Base-by-base conservation (phyloP, 768 basidiomycete species). In the Podaxis sp. region DNA sequence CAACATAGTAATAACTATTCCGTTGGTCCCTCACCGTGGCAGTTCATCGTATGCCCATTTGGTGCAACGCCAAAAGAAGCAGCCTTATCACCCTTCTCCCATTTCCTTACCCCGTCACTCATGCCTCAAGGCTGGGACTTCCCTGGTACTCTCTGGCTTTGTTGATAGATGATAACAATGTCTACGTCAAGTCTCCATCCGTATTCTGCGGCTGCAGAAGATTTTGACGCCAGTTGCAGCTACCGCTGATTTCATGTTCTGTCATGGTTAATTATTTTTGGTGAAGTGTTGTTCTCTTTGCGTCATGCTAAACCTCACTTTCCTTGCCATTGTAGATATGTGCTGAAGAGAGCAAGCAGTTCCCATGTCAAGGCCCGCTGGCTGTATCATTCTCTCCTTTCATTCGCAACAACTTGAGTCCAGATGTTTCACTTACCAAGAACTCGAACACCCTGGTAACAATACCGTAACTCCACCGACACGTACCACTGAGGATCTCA, bases 51-150 rank as follows among this genome's bases (percentile, higher is more conserved):
- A 47, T 9, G 15, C 43, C 58, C 50, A 38, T 51, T 22, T 25
- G 33, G 57, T 9, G 46, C 6, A 12, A 29, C 25, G 3, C 4
- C 38, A 46, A 2, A 46, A 41, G 60, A 55, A 54, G 60, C 41
- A 27, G 38, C 17, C 25, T 46, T 52, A 53, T 61, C 60, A 61
- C 60, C 38, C 60, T 54, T 61, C 60, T 49, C 52, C 43, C 40
- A 47, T 29, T 41, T 33, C 19, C 33, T 60, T 55, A 59, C 47
- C 37, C 51, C 51, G 25, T 41, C 40, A 54, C 59, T 24, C 29
- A 11, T 37, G 41, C 33, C 54, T 55, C 38, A 24, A 55, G 54
- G 54, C n/a, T 19, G 19, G 17, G 19, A 15, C 19, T n/a, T 46
- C 33, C 33, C 13, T 46, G n/a, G 19, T 15, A 17, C 43, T 22